Percentiles rank a stretch among this genome's conserved stretches.
Conservation (phyloP, 139 green algal species). For the Diplosphaera chodatii region DNA sequence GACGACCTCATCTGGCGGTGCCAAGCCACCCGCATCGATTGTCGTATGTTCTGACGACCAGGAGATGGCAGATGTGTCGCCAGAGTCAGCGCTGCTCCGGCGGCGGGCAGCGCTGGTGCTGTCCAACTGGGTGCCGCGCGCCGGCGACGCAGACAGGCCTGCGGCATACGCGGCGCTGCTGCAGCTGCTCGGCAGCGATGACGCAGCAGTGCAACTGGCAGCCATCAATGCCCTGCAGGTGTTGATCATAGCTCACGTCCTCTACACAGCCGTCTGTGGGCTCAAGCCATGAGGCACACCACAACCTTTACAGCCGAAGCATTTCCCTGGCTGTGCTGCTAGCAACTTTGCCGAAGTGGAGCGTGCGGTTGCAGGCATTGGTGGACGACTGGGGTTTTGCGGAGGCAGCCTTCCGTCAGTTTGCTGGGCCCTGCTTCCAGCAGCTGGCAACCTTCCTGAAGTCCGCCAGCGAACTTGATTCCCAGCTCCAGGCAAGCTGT, state of each 20-base stretch:
- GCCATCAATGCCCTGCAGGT: slow-evolving; percentile 15
- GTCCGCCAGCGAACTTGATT: slow-evolving; percentile 52
- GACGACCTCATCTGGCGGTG: too few relatives aligned
- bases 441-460: slow-evolving; percentile 39
- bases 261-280: too few relatives aligned
- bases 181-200: slow-evolving; percentile 33
- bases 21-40: too few relatives aligned
- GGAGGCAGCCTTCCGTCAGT: slow-evolving; percentile 47
- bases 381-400: slow-evolving; percentile 77
- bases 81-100: slow-evolving; percentile 28
- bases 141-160: slow-evolving; percentile 33
- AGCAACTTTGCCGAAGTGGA: too few relatives aligned
- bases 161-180: slow-evolving; percentile 48
- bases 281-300: too few relatives aligned
- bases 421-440: slow-evolving; percentile 40
- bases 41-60: neutral
- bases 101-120: slow-evolving; percentile 49
- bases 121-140: slow-evolving; percentile 42
- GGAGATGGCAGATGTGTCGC: slow-evolving; percentile 34
- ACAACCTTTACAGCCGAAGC: too few relatives aligned
- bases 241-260: too few relatives aligned
- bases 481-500: slow-evolving; percentile 54
- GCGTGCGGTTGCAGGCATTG: slow-evolving; percentile 38
- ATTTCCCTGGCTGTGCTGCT: too few relatives aligned
- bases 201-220: slow-evolving; percentile 50